These are phyloP conservation scores for Stenogyne calaminthoides DNA, from an alignment of 305 asterid species.

Conservation along the genomic window DNA sequence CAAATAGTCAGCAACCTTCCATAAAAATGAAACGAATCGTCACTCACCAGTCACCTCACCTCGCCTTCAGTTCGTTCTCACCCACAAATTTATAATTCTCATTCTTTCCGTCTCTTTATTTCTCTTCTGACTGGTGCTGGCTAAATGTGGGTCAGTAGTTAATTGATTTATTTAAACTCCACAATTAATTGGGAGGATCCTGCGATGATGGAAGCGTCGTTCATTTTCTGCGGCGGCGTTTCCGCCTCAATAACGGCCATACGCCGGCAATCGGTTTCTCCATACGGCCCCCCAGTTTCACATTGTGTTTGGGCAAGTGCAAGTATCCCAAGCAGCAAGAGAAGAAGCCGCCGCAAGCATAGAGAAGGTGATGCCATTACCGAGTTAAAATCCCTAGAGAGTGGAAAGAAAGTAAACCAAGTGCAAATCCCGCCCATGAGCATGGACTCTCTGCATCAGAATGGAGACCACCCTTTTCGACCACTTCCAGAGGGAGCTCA, in stretches of 20 bases:
- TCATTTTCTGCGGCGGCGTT: conserved; percentile 60
- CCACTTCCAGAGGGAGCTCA: conserved; percentile 93
- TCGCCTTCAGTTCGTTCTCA: conserved; percentile 12
- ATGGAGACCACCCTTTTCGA: conserved; percentile 92
- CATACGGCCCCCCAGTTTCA: conserved; percentile 31
- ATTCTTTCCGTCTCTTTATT: background rate
- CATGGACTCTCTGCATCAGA: conserved; percentile 51
- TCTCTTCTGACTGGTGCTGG: background rate
- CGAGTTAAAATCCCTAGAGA: conserved; percentile 6
- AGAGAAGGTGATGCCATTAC: conserved; percentile 18
- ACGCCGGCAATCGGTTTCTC: conserved; percentile 35
- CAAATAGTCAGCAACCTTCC: too few species aligned
- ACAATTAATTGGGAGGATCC: background rate
- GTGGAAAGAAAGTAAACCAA: background rate
- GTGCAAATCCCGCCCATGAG: conserved; percentile 23
- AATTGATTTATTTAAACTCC: background rate
- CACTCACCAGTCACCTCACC: too few species aligned
- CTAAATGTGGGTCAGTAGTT: background rate
- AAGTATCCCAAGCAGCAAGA: conserved; percentile 32
- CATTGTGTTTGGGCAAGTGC: conserved; percentile 30
- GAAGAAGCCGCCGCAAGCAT: conserved; percentile 41
- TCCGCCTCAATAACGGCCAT: conserved; percentile 42
- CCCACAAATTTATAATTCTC: conserved; percentile 21
- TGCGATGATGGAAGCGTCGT: conserved; percentile 60
- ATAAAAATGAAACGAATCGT: background rate